Evolutionary conservation across 2,329 filamentous ascomycete genomes (phyloP).

Genomic region (Bipolaris cookei): DNA sequence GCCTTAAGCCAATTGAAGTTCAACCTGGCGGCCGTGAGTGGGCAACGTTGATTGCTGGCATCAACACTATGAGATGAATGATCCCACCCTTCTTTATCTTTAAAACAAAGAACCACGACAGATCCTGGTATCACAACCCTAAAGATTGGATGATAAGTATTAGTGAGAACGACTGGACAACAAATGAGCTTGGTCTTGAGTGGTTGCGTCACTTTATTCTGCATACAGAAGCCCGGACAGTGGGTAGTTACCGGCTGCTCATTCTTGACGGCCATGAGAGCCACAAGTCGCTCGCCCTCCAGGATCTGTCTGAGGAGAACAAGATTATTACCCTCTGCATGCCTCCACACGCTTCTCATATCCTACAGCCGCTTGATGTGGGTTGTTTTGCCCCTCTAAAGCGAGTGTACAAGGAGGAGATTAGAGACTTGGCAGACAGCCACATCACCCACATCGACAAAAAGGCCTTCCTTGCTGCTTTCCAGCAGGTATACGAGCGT

Average conservation of each 20-base stretch:
- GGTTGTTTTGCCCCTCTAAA: too few species aligned
- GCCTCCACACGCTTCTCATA: too few species aligned
- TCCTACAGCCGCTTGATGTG: too few species aligned
- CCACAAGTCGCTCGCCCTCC: too few species aligned
- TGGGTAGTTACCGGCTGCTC: too few species aligned
- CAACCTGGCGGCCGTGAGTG: conserved; percentile 21
- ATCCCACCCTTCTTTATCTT: conserved; percentile 22
- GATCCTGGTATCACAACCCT: conserved; percentile 14
- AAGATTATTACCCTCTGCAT: too few species aligned
- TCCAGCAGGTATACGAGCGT: conserved; percentile 28
- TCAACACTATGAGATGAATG: conserved; percentile 16
- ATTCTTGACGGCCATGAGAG: too few species aligned
- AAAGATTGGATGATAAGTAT: conserved; percentile 36
- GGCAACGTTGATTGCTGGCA: conserved; percentile 16
- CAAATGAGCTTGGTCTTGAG: conserved; percentile 41
- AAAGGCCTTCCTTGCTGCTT: conserved; percentile 26
- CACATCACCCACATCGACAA: conserved; percentile 40
- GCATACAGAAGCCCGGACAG: too few species aligned
- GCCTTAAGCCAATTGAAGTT: conserved; percentile 4
- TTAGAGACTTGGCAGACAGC: conserved; percentile 35
- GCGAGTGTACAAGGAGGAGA: conserved; percentile 32
- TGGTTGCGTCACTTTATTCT: conserved; percentile 29
- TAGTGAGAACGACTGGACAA: conserved; percentile 46
- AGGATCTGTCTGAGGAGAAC: too few species aligned
- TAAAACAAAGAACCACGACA: conserved; percentile 8